Percentiles rank a stretch among this genome's conserved stretches.
phyloP scores from a whole-genome alignment of 129 eudicot species.

The Scalesia atractyloides region DNA sequence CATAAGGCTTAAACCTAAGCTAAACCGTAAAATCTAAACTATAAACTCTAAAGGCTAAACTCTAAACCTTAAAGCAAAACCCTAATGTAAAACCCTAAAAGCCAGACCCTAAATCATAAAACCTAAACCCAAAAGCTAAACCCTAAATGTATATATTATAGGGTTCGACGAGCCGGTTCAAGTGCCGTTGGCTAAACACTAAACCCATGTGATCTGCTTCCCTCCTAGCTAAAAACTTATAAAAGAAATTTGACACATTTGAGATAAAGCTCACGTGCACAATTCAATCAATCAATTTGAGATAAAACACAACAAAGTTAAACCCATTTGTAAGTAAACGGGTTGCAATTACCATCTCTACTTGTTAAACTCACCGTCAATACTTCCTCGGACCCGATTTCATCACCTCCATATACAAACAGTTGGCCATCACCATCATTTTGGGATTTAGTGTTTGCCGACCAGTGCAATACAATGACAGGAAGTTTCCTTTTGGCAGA shows the following conservation, averaged over 20 bases:
- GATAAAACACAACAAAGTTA: neutral
- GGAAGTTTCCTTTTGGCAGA: constrained; percentile 83
- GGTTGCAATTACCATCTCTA: neutral
- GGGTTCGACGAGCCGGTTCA: too few species aligned
- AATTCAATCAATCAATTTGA: neutral
- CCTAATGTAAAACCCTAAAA: too few species aligned
- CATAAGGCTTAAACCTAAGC: too few species aligned
- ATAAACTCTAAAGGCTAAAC: too few species aligned
- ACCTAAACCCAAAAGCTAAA: too few species aligned
- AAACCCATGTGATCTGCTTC: neutral
- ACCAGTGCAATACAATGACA: constrained; percentile 76
- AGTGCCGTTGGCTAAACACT: too few species aligned
- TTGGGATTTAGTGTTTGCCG: constrained; percentile 56
- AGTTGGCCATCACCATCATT: constrained; percentile 65
- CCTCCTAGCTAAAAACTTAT: neutral
- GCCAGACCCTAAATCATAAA: too few species aligned
- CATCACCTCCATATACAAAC: constrained; percentile 83
- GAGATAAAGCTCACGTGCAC: neutral
- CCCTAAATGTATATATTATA: too few species aligned
- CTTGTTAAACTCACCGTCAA: constrained; percentile 53
- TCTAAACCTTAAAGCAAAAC: too few species aligned
- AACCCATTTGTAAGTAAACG: constrained; percentile 11
- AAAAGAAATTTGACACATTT: neutral
- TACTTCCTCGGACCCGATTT: constrained; percentile 86
- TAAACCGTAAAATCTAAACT: too few species aligned